Percentiles rank a stretch among this genome's conserved stretches.
These are phyloP conservation scores for Rhodotorula sp. DNA, from an alignment of 1,284 basidiomycete genomes.

Conservation along the genomic window DNA sequence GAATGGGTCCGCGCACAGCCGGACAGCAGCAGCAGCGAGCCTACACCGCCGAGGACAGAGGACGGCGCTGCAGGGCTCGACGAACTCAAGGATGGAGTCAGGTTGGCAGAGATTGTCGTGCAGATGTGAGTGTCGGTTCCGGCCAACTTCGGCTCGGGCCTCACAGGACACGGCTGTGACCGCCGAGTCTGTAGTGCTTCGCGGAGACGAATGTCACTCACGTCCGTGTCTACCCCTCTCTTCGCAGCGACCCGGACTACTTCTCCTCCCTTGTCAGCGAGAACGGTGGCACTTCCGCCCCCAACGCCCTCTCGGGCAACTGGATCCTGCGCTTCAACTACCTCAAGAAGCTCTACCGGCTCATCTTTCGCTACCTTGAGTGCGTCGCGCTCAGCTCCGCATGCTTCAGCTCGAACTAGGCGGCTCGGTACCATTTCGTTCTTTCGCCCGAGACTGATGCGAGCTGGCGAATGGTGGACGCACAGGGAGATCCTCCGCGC, in stretches of 20 bases:
- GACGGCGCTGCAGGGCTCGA: not conserved
- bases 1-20: conserved; percentile 20
- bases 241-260: conserved; percentile 68
- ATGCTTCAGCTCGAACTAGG: not conserved
- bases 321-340: conserved; percentile 83
- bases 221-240: no score
- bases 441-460: not conserved
- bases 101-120: conserved; percentile 14
- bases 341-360: conserved; percentile 77
- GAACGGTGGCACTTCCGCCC: conserved; percentile 53
- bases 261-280: conserved; percentile 62
- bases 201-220: not conserved
- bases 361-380: conserved; percentile 81
- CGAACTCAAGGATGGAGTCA: conserved; percentile 29
- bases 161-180: not conserved
- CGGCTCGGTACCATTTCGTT: no score
- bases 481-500: conserved; percentile 65
- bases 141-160: not conserved
- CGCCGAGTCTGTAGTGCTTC: no score
- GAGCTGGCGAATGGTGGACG: no score
- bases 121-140: conserved; percentile 20
- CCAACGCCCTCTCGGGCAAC: conserved; percentile 61
- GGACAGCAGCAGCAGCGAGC: not conserved
- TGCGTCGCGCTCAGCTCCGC: not conserved
- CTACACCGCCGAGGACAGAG: not conserved